Base-by-base conservation (phyloP, 1,284 basidiomycete species). In the Papiliotrema fonsecae region DNA sequence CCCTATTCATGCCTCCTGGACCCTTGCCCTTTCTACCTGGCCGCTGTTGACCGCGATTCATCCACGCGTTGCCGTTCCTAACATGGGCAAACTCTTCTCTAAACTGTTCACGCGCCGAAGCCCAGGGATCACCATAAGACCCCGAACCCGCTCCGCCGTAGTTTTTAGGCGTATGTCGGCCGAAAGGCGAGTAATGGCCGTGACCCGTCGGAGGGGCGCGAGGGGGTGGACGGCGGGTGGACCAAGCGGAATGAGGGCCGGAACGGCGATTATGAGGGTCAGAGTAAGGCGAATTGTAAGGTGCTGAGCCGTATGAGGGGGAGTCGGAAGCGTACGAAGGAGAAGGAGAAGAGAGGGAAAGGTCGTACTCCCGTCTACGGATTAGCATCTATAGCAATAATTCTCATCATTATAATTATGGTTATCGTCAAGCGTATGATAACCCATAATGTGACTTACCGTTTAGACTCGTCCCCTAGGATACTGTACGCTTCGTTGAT, bases 401-500 rank as follows among this genome's bases (percentile, higher is more conserved):
- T n/a, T n/a, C n/a, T 13, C 10, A 18, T 42, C 25, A 42, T 24
- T 26, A 6, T 5, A 6, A 3, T 24, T 42, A 4, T 42, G 5
- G 22, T 27, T 14, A 14, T 14, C 25, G 6, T 5, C 6, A 9
- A 6, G 40, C n/a, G 24, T 27, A 24, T 16, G 25, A 10, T 19
- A 28, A 27, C 25, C 13, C 4, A 25, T 7, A 49, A 50, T 18
- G 51, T 50, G 6, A 54, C 54, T 18, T 37, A 65, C 60, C 72
- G 54, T 37, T 62, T 64, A 4, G 50, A 36, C 19, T 69, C 68
- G 46, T 74, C 65, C 3, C 71, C 70, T 4, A 74, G 56, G 1
- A 64, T 56, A 18, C 56, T 52, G 54, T 74, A 73, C 10, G 72
- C 72, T 51, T 74, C 70, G 48, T 69, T 70, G 47, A 74, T 69